Base-by-base conservation (phyloP, 352 stramenopile species). In the Globisporangium polare region DNA sequence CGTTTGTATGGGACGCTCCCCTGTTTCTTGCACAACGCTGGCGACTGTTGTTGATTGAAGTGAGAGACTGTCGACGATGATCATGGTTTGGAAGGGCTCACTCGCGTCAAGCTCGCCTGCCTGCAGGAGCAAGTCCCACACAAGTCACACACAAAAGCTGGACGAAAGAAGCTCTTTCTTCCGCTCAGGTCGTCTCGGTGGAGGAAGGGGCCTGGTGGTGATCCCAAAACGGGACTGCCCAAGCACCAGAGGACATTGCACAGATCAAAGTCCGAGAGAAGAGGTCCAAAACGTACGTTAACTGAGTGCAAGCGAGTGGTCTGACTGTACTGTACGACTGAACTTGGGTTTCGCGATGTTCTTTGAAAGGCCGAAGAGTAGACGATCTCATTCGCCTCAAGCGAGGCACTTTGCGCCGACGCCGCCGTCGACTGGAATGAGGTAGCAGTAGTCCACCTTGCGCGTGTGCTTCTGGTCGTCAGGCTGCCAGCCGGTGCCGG, bases 401-500 rank as follows among this genome's bases (percentile, higher is more conserved):
- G 35, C 35, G 12, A 20, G n/a, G 22, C 58, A 63, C 37, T 63
- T 63, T 18, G 17, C 17, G 18, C 58, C 58, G 20, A 57, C 20
- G n/a, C 45, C 49, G 12, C 59, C 59, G 24, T 65, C 35, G 20
- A 27, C 29, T 18, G 59, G 59, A 22, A 65, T 45, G 6, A 53
- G 4, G 39, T 65, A 27, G 39, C 59, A 65, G 52, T 65, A 65
- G 15, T 43, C n/a, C 15, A 65, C 59, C 7, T 33, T 52, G 24
- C 59, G 49, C 6, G 24, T n/a, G 12, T 63, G 31, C 18, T 51
- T 31, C 27, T 65, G 59, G 31, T 65, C 51, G 51, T 54, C 51
- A 29, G 59, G 39, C 27, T 63, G 53, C 59, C 59, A 65, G 24
- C 59, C 59, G 9, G 13, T 65, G 29, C 59, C 59, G 9, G 59